Evolutionary conservation across 202 grass and related monocot genomes (phyloP).

Genomic region (Hordeum pubiflorum): DNA sequence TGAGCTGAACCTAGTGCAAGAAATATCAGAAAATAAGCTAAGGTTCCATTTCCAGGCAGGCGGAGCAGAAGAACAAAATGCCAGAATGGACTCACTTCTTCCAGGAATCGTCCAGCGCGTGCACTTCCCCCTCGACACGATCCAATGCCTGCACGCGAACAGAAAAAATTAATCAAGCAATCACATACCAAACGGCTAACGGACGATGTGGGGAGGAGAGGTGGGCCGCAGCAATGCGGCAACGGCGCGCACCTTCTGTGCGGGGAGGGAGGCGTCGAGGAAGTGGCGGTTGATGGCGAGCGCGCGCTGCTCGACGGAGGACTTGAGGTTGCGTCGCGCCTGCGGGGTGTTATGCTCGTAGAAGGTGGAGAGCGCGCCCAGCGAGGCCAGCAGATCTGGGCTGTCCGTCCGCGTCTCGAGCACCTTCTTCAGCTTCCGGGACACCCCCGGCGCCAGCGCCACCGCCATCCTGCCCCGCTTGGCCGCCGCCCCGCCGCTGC

Average conservation of each 20-base stretch:
- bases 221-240: background rate
- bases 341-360: constrained; percentile 83
- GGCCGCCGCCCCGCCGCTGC: background rate
- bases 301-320: constrained; percentile 80
- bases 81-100: constrained; percentile 57
- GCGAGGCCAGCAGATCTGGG: constrained; percentile 83
- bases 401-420: constrained; percentile 88
- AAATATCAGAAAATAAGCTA: background rate
- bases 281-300: constrained; percentile 92
- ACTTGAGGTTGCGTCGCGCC: constrained; percentile 92
- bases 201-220: background rate
- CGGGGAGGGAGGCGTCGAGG: constrained; percentile 78
- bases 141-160: constrained; percentile 62
- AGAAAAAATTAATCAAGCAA: background rate
- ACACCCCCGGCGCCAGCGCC: constrained; percentile 65
- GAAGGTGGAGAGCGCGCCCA: constrained; percentile 79
- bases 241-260: constrained; percentile 42
- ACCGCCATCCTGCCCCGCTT: constrained; percentile 29
- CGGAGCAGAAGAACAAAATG: background rate
- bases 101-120: constrained; percentile 67
- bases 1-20: background rate
- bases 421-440: constrained; percentile 98
- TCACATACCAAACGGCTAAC: constrained; percentile 17
- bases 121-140: constrained; percentile 78
- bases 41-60: constrained; percentile 4